Base-by-base conservation (phyloP, 177 flowering plant genomes). In the Telopea speciosissima region DNA sequence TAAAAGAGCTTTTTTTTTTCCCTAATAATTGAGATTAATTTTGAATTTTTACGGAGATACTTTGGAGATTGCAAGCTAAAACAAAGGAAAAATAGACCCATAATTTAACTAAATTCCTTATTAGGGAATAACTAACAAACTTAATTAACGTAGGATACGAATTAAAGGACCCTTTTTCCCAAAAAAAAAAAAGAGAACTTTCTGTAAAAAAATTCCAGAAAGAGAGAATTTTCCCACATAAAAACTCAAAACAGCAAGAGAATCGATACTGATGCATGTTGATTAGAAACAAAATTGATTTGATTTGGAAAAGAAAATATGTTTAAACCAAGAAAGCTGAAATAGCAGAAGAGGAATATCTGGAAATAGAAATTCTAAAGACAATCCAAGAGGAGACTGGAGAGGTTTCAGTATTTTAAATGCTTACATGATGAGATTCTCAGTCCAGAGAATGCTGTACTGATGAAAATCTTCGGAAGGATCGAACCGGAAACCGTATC, bases 371-470 rank as follows among this genome's bases (percentile, higher is more conserved):
- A 49, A 49, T 12, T 2, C 19, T 49, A 16, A 49, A 49, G 19
- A 49, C 1, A 16, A 49, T 24, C 22, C 40, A 17, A 17, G 36
- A 31, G 17, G 54, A 2, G 21, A 33, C 2, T 63, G 17, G 54
- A 2, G 21, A 33, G 10, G 2, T 25, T 62, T 24, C 6, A 8
- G 7, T 36, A 5, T 36, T 36, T 36, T 6, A 36, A 8, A 61
- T 60, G 45, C 33, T 86, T 85, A 94, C 98, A 89, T 85, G 74
- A 94, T 94, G 44, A 80, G 83, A 73, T 86, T 74, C 62, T 84
- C 79, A 63, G 91, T 90, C 98, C 98, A 94, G n/a, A 89, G 90
- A 65, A 94, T 85, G 76, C 91, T 87, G 87, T 92, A 94, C 60
- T 86, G 89, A 79, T 94, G 98, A 73, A 80, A 92, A 77, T 90